Evolutionary conservation across 257 asterid species (phyloP).

Genomic region (Salvia rosmarinus): DNA sequence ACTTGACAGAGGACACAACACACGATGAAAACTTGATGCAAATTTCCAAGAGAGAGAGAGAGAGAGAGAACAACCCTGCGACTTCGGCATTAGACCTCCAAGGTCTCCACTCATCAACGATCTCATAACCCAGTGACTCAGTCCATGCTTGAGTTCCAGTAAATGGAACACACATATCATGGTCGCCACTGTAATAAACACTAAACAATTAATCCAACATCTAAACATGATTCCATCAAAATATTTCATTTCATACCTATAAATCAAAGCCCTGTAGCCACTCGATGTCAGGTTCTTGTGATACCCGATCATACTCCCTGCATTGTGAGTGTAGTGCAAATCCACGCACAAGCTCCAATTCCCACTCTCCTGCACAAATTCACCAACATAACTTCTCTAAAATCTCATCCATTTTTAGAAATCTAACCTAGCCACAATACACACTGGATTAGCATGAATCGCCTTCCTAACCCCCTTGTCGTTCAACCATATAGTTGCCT

Average conservation of each 20-base stretch:
- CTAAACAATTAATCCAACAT: too few relatives aligned
- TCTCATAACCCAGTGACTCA: conserved; percentile 46
- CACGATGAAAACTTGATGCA: background rate
- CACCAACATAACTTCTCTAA: background rate
- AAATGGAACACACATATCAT: conserved; percentile 69
- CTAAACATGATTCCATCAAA: too few relatives aligned
- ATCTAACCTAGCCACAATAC: conserved; percentile 1
- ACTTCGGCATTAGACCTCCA: conserved; percentile 50
- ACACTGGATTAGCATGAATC: conserved; percentile 56
- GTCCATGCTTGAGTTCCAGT: conserved; percentile 71
- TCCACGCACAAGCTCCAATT: conserved; percentile 47
- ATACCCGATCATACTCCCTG: conserved; percentile 61
- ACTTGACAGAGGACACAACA: too few relatives aligned
- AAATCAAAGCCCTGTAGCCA: conserved; percentile 61
- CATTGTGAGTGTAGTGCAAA: conserved; percentile 37
- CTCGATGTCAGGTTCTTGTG: conserved; percentile 51
- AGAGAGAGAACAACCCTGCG: conserved; percentile 50
- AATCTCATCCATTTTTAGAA: background rate
- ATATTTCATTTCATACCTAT: conserved; percentile 41
- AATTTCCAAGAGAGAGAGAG: background rate
- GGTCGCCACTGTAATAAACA: conserved; percentile 54
- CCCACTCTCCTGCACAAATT: conserved; percentile 47
- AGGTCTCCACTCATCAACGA: conserved; percentile 55
- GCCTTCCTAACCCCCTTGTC: conserved; percentile 49
- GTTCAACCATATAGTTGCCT: conserved; percentile 59